Conservation (phyloP, 148 eudicot species). For the Fagopyrum tataricum region DNA sequence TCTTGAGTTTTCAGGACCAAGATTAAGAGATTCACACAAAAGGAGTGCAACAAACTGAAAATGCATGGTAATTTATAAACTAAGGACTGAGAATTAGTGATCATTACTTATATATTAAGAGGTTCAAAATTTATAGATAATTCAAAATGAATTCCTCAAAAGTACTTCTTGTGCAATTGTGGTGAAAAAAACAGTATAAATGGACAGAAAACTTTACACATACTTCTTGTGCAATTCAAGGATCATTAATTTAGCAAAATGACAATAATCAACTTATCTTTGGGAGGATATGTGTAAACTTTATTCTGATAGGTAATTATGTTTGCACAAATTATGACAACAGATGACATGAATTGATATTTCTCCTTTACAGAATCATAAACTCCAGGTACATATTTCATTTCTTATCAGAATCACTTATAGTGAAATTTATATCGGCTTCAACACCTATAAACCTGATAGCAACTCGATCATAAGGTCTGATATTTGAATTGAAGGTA, state of each 20-base stretch:
- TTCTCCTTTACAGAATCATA: neutral
- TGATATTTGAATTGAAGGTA: neutral
- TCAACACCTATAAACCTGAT: conserved; percentile 14
- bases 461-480: conserved; percentile 12
- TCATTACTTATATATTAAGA: too few relatives aligned
- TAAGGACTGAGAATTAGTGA: too few relatives aligned
- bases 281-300: too few relatives aligned
- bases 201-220: neutral
- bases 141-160: too few relatives aligned
- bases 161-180: too few relatives aligned
- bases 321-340: neutral
- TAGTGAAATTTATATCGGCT: conserved; percentile 11
- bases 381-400: conserved; percentile 7
- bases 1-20: too few relatives aligned
- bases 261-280: neutral
- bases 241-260: neutral
- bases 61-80: too few relatives aligned
- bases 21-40: too few relatives aligned
- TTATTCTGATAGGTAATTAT: too few relatives aligned
- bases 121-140: too few relatives aligned
- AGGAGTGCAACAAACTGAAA: too few relatives aligned
- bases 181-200: conserved; percentile 11
- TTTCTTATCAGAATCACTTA: conserved; percentile 12
- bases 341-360: neutral
- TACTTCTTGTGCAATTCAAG: neutral